These are phyloP conservation scores for Globisporangium parvum DNA, from an alignment of 352 stramenopile genomes.

Conservation along the genomic window DNA sequence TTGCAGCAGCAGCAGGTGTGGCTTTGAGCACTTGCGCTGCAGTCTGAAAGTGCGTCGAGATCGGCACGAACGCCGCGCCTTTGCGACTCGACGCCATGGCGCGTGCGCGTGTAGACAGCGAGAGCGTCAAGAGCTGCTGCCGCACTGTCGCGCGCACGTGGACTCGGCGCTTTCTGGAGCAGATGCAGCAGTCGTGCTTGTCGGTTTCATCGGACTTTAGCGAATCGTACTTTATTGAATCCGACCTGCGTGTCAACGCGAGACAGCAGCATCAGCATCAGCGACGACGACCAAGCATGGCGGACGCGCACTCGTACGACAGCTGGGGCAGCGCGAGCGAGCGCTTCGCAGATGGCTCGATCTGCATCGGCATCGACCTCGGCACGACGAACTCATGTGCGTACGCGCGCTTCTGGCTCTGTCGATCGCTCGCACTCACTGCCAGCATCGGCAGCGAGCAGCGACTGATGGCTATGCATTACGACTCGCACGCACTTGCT, in stretches of 20 bases:
- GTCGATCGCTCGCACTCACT: not conserved
- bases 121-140: no score
- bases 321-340: constrained; percentile 69
- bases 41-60: constrained; percentile 55
- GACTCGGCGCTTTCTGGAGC: no score
- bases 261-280: not conserved
- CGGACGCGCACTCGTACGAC: constrained; percentile 49
- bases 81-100: constrained; percentile 10
- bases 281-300: constrained; percentile 6
- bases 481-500: not conserved
- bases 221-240: not conserved
- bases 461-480: not conserved
- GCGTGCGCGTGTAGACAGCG: no score
- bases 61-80: constrained; percentile 31
- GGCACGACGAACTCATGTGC: constrained; percentile 99
- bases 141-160: no score
- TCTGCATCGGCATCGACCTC: constrained; percentile 98
- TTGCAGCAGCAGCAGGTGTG: constrained; percentile 19
- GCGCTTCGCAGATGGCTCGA: constrained; percentile 59
- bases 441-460: not conserved
- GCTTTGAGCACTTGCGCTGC: constrained; percentile 13
- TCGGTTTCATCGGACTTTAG: not conserved
- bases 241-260: not conserved
- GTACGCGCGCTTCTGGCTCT: not conserved
- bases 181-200: not conserved